Evolutionary conservation across 2,329 filamentous ascomycete genomes (phyloP), one percentile per base, ranked within the genome.

Genomic region (Fusarium sp.): DNA sequence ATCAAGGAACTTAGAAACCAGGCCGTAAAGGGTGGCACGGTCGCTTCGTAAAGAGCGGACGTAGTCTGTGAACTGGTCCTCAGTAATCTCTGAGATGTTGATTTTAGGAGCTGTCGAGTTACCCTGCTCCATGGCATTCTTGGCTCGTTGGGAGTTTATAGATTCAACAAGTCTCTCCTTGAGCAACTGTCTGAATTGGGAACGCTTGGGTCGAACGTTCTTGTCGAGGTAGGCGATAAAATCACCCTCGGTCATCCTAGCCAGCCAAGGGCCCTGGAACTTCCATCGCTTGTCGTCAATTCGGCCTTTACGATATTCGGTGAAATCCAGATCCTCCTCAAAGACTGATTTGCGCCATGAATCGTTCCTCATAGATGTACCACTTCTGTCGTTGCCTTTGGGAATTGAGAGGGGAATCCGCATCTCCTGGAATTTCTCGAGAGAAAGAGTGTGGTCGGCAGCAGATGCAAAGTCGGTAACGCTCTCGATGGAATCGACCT

Each of bases 381-480:
- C 68, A 35, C 58, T 24, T 58, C 67, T 49, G 49, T 71, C 70
- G 56, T 68, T 55, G 8, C 66, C 72, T 19, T 72, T 71, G 1
- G 86, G 85, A 2, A 88, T 82, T 19, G 89, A 86, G 62, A 97
- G 81, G 7, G 92, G 89, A 54, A 97, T 80, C 60, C 88, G 86
- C 77, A 97, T 84, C 78, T 97, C 92, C 76, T 93, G 91, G 82
- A 91, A 97, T 83, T 97, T 98, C 75, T 89, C 84, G 56, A 96
- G 83, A 9, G 93, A 94, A 71, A 93, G 82, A 51, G 90, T 87
- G 79, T 97, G 93, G 78, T 97, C 93, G 57, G 90, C 87, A 1
- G 94, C 92, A 37, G 92, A 94, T 67, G 89, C 85, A 79, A 94
- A 98, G 75, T 97, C 94, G 75, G 94, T 97, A 71, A 97, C 86